Evolutionary conservation across 108 stramenopile genomes (phyloP).

Genomic region (Fragilaria radians): DNA sequence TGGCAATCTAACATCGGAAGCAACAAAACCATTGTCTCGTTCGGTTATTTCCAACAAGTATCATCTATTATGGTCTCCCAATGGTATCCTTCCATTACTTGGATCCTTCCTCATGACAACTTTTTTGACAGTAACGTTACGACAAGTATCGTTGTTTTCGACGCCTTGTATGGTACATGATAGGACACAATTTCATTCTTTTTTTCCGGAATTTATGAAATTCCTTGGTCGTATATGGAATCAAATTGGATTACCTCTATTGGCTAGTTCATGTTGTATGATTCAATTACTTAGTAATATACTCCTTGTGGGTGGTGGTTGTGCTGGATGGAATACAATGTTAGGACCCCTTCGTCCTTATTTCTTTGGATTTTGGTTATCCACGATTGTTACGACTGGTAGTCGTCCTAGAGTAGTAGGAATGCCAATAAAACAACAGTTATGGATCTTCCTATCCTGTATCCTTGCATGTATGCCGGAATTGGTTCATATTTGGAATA

Average conservation of each 20-base stretch:
- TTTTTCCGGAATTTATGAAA: not conserved
- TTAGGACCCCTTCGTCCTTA: constrained; percentile 67
- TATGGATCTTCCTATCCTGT: too few relatives aligned
- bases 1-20: too few relatives aligned
- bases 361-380: constrained; percentile 26
- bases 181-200: too few relatives aligned
- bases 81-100: too few relatives aligned
- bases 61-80: too few relatives aligned
- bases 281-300: constrained; percentile 69
- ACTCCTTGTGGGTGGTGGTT: constrained; percentile 51
- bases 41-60: too few relatives aligned
- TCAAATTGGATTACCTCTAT: constrained; percentile 42
- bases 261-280: constrained; percentile 71
- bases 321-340: constrained; percentile 77
- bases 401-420: constrained; percentile 6
- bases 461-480: constrained; percentile 66
- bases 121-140: too few relatives aligned
- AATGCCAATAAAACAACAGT: constrained; percentile 14
- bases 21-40: too few relatives aligned
- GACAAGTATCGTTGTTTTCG: too few relatives aligned
- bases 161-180: too few relatives aligned
- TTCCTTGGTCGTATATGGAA: constrained; percentile 12
- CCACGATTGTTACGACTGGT: constrained; percentile 4
- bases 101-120: too few relatives aligned
- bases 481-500: constrained; percentile 43